Conservation (phyloP, 176 grass and related monocot genomes). For the Carex myosuroides region DNA sequence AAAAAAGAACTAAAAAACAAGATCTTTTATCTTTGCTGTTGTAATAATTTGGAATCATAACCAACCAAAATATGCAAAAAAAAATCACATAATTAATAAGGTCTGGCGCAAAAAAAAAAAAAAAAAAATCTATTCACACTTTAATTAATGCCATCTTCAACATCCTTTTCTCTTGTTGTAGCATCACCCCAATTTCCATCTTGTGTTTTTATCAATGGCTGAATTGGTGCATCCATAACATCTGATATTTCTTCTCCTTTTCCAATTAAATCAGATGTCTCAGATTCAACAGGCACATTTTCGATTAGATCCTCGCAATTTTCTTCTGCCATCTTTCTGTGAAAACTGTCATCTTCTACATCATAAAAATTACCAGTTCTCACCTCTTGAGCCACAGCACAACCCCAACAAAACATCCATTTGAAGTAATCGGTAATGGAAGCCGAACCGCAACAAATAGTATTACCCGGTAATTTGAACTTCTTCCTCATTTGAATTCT, state of each 20-base stretch:
- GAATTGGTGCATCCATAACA: not conserved
- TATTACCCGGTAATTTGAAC: conserved; percentile 34
- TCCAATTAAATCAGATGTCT: not conserved
- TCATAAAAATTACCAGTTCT: conserved; percentile 52
- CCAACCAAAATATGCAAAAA: not conserved
- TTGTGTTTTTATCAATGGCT: not conserved
- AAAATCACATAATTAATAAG: not conserved
- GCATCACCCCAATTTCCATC: not conserved
- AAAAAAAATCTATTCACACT: not conserved
- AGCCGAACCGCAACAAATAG: conserved; percentile 28
- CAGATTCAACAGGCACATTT: not conserved
- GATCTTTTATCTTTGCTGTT: not conserved
- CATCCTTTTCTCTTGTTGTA: not conserved
- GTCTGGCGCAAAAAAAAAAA: not conserved
- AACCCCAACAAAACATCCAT: conserved; percentile 81
- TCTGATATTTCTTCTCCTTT: not conserved
- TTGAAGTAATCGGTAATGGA: conserved; percentile 54
- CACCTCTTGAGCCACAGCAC: conserved; percentile 71
- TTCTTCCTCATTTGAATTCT: conserved; percentile 58
- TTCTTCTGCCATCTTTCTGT: conserved; percentile 6
- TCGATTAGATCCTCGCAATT: not conserved
- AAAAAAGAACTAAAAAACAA: not conserved
- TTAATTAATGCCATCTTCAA: conserved; percentile 1
- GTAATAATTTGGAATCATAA: not conserved
- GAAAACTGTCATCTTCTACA: conserved; percentile 45